phyloP scores from a whole-genome alignment of 495 filamentous ascomycete species.

The Penicillium paxilli region DNA sequence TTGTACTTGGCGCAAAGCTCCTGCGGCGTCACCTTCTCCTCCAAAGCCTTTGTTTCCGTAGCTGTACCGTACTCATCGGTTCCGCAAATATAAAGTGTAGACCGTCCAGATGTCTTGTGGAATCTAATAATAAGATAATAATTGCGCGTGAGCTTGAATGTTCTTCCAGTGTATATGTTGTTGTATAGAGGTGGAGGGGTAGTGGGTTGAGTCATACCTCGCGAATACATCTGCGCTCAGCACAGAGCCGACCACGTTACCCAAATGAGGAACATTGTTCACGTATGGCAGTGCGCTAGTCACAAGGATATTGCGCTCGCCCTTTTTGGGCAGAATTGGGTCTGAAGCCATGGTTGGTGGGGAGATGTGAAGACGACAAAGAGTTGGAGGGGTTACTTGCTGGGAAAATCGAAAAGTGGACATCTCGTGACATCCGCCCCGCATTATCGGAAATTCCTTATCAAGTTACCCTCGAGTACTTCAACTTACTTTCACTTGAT shows the following conservation, averaged over 20 bases:
- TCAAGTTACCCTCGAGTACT: not conserved
- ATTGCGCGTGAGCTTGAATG: not conserved
- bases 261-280: slow-evolving; percentile 94
- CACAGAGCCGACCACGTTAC: slow-evolving; percentile 90
- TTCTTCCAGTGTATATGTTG: too few species aligned
- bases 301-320: slow-evolving; percentile 52
- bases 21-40: slow-evolving; percentile 67
- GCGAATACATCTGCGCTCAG: slow-evolving; percentile 80
- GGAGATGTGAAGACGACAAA: slow-evolving; percentile 18
- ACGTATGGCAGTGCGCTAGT: slow-evolving; percentile 74
- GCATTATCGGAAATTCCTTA: slow-evolving; percentile 21
- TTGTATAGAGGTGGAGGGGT: slow-evolving; percentile 1
- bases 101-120: slow-evolving; percentile 65
- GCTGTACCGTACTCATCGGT: slow-evolving; percentile 83
- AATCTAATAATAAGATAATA: slow-evolving; percentile 50
- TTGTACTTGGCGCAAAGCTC: slow-evolving; percentile 85
- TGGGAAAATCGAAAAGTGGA: slow-evolving; percentile 31
- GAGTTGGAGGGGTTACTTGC: slow-evolving; percentile 29
- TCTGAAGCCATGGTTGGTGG: slow-evolving; percentile 32
- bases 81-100: slow-evolving; percentile 56
- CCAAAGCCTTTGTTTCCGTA: slow-evolving; percentile 77
- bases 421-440: slow-evolving; percentile 31
- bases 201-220: slow-evolving; percentile 44
- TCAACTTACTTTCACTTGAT: not conserved
- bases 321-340: slow-evolving; percentile 42